A percentile compares a stretch with the other conserved stretches of the same genome.
Conservation (phyloP, 2,329 filamentous ascomycete species). For the Zymoseptoria passerinii region DNA sequence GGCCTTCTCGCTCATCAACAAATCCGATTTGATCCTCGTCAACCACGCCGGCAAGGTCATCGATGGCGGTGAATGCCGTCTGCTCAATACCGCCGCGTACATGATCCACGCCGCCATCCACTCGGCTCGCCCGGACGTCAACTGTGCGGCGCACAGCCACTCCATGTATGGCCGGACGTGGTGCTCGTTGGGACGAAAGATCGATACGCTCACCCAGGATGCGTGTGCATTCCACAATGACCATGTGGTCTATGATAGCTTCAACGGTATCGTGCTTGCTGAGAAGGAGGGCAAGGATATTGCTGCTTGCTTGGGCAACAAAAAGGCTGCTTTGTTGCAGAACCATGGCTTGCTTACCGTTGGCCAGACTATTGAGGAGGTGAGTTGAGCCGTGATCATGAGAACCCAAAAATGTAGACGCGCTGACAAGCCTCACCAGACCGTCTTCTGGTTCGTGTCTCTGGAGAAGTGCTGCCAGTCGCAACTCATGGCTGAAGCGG, state of each 20-base stretch:
- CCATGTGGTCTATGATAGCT: conserved; percentile 35
- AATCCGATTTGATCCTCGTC: conserved; percentile 41
- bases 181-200: conserved; percentile 34
- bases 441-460: conserved; percentile 36
- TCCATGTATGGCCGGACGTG: conserved; percentile 38
- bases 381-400: conserved; percentile 1
- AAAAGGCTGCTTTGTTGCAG: conserved; percentile 36
- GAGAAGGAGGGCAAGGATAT: conserved; percentile 40
- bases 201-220: conserved; percentile 41
- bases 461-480: conserved; percentile 36
- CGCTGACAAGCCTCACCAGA: conserved; percentile 7
- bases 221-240: conserved; percentile 36
- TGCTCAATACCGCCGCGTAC: conserved; percentile 40
- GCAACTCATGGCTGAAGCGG: conserved; percentile 48
- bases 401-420: no score
- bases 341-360: conserved; percentile 41
- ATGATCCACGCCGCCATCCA: conserved; percentile 40
- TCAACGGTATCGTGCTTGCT: conserved; percentile 41
- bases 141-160: conserved; percentile 40
- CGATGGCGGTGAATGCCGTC: conserved; percentile 32
- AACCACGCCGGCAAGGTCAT: conserved; percentile 37
- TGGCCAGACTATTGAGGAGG: conserved; percentile 35
- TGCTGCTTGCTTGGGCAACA: conserved; percentile 32
- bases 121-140: conserved; percentile 36
- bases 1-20: conserved; percentile 37